Evolutionary conservation across 805 yeast genomes (phyloP).

Genomic region (Saturnispora besseyi): DNA sequence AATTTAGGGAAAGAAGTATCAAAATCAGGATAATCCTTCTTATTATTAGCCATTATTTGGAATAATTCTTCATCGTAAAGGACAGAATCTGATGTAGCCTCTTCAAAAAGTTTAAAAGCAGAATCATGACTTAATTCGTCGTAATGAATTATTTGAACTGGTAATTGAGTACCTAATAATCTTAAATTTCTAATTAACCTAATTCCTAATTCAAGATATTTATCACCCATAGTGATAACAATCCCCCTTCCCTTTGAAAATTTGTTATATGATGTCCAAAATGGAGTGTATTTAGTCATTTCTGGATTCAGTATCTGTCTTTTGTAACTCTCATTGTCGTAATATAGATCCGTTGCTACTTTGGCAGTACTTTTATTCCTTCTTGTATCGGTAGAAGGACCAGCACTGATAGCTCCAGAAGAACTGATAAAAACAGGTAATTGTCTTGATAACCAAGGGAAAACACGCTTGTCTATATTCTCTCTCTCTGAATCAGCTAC

Average conservation of each 20-base stretch:
- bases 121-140: slow-evolving; percentile 32
- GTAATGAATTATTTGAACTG: slow-evolving; percentile 37
- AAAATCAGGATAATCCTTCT: not conserved
- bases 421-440: slow-evolving; percentile 30
- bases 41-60: not conserved
- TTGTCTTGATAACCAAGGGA: slow-evolving; percentile 29
- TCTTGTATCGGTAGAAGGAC: slow-evolving; percentile 10
- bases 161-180: slow-evolving; percentile 38
- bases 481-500: slow-evolving; percentile 14
- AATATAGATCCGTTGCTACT: not conserved
- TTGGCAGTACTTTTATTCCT: slow-evolving; percentile 12
- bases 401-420: slow-evolving; percentile 23
- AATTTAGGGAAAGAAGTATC: slow-evolving; percentile 16
- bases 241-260: slow-evolving; percentile 39
- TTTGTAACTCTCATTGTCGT: not conserved
- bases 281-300: slow-evolving; percentile 11
- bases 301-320: not conserved
- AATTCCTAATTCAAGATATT: slow-evolving; percentile 34
- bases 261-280: slow-evolving; percentile 16
- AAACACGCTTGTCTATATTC: slow-evolving; percentile 26
- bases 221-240: slow-evolving; percentile 40
- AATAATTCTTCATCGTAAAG: not conserved
- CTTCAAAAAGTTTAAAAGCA: slow-evolving; percentile 24
- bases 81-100: slow-evolving; percentile 24
- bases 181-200: slow-evolving; percentile 40